Evolutionary conservation across 2,329 filamentous ascomycete species (phyloP).

Genomic region (Colletotrichum sp.): DNA sequence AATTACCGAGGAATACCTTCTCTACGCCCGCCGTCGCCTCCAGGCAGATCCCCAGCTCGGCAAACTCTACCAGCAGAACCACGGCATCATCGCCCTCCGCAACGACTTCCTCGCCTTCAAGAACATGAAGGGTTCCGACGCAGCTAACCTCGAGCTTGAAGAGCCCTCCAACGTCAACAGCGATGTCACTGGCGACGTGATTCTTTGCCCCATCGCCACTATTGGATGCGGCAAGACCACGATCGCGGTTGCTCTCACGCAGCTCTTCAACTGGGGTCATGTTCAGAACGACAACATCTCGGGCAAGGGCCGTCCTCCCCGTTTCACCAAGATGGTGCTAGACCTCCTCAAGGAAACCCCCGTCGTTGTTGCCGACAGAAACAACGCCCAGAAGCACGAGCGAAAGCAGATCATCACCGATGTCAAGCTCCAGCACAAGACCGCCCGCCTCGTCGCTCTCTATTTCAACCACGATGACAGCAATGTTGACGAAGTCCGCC

Average conservation of each 20-base stretch:
- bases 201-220: constrained; percentile 90
- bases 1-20: constrained; percentile 90
- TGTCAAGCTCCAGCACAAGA: constrained; percentile 64
- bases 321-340: constrained; percentile 76
- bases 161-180: constrained; percentile 46
- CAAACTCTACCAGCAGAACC: constrained; percentile 81
- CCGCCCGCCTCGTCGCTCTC: constrained; percentile 79
- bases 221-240: constrained; percentile 98
- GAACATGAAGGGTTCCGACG: constrained; percentile 86
- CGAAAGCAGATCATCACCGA: constrained; percentile 87
- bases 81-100: constrained; percentile 91
- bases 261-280: constrained; percentile 90
- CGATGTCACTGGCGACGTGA: constrained; percentile 69
- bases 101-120: constrained; percentile 86
- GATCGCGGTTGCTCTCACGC: constrained; percentile 78
- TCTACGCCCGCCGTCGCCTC: constrained; percentile 79
- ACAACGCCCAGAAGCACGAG: constrained; percentile 90
- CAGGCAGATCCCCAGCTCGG: constrained; percentile 70
- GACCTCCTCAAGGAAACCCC: constrained; percentile 67
- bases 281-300: constrained; percentile 97
- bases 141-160: constrained; percentile 76
- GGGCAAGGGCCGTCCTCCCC: constrained; percentile 76
- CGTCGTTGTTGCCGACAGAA: constrained; percentile 89
- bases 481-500: constrained; percentile 73
- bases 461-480: constrained; percentile 87